A percentile compares a stretch with the other conserved stretches of the same genome.
Conservation (phyloP, 2,329 filamentous ascomycete genomes). For the Colletotrichum sp. region DNA sequence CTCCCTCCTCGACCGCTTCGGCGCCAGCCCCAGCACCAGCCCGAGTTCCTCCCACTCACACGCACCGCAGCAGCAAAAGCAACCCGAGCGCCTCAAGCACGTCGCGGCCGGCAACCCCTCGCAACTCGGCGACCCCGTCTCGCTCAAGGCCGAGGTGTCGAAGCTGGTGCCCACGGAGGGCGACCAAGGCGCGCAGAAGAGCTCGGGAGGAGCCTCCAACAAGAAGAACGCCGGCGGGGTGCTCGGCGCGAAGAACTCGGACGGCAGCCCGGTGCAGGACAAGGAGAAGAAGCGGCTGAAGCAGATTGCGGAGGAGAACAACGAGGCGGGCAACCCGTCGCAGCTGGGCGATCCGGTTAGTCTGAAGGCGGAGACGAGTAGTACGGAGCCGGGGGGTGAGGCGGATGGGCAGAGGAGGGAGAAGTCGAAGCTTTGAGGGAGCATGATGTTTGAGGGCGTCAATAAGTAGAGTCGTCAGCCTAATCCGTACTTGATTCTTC, state of each 20-base stretch:
- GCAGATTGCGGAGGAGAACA: constrained; percentile 25
- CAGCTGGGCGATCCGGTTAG: constrained; percentile 44
- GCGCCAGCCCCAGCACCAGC: background rate
- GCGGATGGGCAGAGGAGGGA: constrained; percentile 25
- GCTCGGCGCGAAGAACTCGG: constrained; percentile 12
- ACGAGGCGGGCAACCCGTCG: constrained; percentile 37
- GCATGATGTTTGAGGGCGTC: fast-evolving
- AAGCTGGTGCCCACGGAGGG: constrained; percentile 13
- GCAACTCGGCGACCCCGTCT: constrained; percentile 43
- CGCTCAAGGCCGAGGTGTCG: constrained; percentile 39
- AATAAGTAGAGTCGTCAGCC: fast-evolving
- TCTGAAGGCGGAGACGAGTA: constrained; percentile 41
- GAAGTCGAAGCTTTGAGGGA: constrained; percentile 13
- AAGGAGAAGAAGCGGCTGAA: constrained; percentile 19
- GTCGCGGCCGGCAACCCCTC: constrained; percentile 35
- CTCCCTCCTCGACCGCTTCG: background rate
- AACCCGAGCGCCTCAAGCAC: constrained; percentile 19
- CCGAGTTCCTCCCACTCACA: background rate
- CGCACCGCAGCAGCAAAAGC: background rate
- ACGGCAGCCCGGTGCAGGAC: constrained; percentile 13
- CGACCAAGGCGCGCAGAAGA: background rate
- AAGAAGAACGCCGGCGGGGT: background rate
- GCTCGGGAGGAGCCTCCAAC: background rate
- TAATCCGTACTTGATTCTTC: fast-evolving
- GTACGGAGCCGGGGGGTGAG: constrained; percentile 29